These are phyloP conservation scores for Pyricularia sp. DNA, from an alignment of 2,329 filamentous ascomycete species.

Conservation along the genomic window DNA sequence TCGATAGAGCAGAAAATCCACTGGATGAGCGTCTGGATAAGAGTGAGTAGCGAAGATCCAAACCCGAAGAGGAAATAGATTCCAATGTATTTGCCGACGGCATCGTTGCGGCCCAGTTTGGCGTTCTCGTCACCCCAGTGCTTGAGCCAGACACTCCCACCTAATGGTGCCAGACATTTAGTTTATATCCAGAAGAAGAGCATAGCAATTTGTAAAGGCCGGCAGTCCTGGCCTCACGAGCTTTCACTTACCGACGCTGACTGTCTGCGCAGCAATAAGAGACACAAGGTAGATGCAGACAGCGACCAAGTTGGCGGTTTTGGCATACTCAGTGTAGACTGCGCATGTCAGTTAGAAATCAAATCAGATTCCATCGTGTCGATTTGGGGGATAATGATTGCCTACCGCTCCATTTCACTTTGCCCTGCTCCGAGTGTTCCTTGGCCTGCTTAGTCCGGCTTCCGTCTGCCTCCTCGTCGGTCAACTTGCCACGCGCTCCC, in stretches of 20 bases:
- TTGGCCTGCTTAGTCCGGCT: slow-evolving; percentile 78
- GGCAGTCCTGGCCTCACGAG: background rate
- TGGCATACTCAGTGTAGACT: slow-evolving; percentile 91
- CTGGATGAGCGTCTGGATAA: slow-evolving; percentile 84
- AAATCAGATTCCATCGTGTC: background rate
- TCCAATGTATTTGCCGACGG: slow-evolving; percentile 84
- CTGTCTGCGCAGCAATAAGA: slow-evolving; percentile 70
- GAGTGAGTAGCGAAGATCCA: slow-evolving; percentile 74
- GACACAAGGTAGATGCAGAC: slow-evolving; percentile 72
- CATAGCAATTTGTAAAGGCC: background rate
- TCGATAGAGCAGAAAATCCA: slow-evolving; percentile 99
- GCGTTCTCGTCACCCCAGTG: slow-evolving; percentile 80
- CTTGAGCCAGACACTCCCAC: slow-evolving; percentile 87
- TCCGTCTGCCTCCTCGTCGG: slow-evolving; percentile 70
- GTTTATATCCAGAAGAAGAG: background rate
- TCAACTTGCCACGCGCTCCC: slow-evolving; percentile 73
- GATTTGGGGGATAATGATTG: background rate
- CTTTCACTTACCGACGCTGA: slow-evolving; percentile 59
- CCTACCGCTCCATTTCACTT: slow-evolving; percentile 79
- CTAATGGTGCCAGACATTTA: slow-evolving; percentile 23
- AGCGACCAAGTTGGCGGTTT: slow-evolving; percentile 80
- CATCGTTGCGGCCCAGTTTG: slow-evolving; percentile 53
- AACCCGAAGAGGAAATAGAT: slow-evolving; percentile 94
- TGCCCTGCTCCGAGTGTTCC: slow-evolving; percentile 86
- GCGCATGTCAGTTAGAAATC: slow-evolving; percentile 11